Evolutionary conservation across 805 yeast species (phyloP).

Genomic region (Yueomyces sp.): DNA sequence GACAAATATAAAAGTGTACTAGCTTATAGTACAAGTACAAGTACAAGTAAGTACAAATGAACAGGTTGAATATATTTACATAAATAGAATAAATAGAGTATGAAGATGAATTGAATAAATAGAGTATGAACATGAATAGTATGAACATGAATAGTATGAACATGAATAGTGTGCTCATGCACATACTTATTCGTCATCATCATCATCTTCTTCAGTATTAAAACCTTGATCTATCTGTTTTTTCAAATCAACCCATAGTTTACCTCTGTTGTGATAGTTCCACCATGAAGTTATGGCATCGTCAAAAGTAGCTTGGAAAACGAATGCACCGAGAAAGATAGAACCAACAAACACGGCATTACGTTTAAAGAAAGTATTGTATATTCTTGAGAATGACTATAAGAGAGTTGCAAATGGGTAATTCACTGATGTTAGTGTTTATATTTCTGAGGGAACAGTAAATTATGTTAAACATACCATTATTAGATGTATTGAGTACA

Average conservation of each 20-base stretch:
- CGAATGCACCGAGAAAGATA: constrained; percentile 71
- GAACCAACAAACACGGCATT: constrained; percentile 80
- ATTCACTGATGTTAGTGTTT: not conserved
- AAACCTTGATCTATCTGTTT: constrained; percentile 32
- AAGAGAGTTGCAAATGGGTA: not conserved
- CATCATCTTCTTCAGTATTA: constrained; percentile 49
- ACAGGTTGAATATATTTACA: too few species aligned
- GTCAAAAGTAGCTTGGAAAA: constrained; percentile 71
- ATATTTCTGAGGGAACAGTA: not conserved
- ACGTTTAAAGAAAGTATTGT: constrained; percentile 71
- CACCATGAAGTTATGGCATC: constrained; percentile 54
- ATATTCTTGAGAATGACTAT: constrained; percentile 34
- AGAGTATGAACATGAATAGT: too few species aligned
- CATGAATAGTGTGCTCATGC: too few species aligned
- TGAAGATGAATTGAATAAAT: too few species aligned
- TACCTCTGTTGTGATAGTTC: constrained; percentile 70
- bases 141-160: too few species aligned
- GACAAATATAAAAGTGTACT: too few species aligned
- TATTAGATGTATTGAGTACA: too few species aligned
- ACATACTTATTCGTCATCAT: constrained; percentile 20
- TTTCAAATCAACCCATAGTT: constrained; percentile 74
- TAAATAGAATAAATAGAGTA: too few species aligned
- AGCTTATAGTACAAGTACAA: too few species aligned
- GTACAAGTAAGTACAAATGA: too few species aligned
- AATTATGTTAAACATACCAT: not conserved